Percentiles rank a stretch among this genome's conserved stretches.
Evolutionary conservation across 1,284 basidiomycete genomes (phyloP).

Genomic region (Porodaedalea pini): DNA sequence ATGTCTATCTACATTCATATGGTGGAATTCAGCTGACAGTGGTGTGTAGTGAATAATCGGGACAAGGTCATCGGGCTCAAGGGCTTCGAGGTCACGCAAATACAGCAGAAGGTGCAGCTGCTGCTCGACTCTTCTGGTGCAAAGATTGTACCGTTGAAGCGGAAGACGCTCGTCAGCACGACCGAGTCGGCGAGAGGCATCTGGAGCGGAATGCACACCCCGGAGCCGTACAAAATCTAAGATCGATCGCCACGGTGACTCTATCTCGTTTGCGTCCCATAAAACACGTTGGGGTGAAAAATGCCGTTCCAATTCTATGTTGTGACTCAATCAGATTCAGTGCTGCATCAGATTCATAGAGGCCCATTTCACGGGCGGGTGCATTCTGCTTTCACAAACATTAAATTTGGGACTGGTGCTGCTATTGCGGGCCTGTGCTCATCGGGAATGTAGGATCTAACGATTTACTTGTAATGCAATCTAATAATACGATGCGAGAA

Average conservation of each 20-base stretch:
- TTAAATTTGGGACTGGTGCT: background rate
- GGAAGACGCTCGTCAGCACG: slow-evolving; percentile 69
- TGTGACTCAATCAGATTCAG: too few species aligned
- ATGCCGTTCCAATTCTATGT: too few species aligned
- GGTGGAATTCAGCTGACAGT: slow-evolving; percentile 19
- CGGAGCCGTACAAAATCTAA: slow-evolving; percentile 46
- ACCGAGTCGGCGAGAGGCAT: slow-evolving; percentile 80
- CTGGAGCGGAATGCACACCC: slow-evolving; percentile 78
- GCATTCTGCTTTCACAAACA: too few species aligned
- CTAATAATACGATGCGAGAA: background rate
- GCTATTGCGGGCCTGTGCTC: background rate
- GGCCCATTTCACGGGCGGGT: too few species aligned
- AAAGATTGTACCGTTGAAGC: slow-evolving; percentile 73
- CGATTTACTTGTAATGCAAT: background rate
- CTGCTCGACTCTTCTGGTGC: slow-evolving; percentile 80
- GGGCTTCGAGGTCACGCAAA: slow-evolving; percentile 63
- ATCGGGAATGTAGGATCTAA: background rate
- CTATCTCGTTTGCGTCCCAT: background rate
- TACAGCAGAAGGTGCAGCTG: slow-evolving; percentile 74
- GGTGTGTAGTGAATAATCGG: slow-evolving; percentile 60
- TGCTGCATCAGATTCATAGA: too few species aligned
- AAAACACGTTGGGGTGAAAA: too few species aligned
- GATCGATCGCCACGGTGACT: background rate
- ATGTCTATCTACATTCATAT: slow-evolving; percentile 24
- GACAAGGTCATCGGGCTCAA: slow-evolving; percentile 80